These are phyloP conservation scores for Cercospora janseana DNA, from an alignment of 2,329 filamentous ascomycete species.

Conservation along the genomic window DNA sequence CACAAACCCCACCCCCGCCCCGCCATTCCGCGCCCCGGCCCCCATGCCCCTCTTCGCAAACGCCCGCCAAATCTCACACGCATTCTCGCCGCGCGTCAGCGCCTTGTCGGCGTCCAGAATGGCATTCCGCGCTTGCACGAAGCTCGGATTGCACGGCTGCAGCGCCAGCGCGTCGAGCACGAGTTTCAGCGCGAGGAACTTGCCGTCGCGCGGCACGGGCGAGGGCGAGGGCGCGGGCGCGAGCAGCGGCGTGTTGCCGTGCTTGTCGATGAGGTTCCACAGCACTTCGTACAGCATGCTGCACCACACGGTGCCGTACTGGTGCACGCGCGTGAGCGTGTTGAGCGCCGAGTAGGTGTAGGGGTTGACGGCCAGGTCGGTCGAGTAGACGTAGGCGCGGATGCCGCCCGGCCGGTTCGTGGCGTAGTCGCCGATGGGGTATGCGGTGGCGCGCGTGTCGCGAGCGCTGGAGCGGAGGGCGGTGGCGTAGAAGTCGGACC, in stretches of 20 bases:
- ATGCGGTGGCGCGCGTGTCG: slow-evolving; percentile 50
- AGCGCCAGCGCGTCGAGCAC: slow-evolving; percentile 54
- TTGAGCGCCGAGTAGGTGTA: slow-evolving; percentile 51
- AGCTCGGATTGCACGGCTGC: slow-evolving; percentile 57
- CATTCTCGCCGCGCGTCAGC: slow-evolving; percentile 53
- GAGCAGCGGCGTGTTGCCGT: slow-evolving; percentile 50
- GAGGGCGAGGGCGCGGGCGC: slow-evolving; percentile 34
- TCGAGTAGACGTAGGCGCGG: slow-evolving; percentile 54
- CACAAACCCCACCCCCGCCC: slow-evolving; percentile 12
- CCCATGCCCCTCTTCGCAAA: slow-evolving; percentile 60
- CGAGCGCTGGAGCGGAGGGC: slow-evolving; percentile 49
- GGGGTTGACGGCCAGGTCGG: slow-evolving; percentile 51
- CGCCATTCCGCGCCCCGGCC: slow-evolving; percentile 12
- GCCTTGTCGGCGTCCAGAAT: slow-evolving; percentile 57
- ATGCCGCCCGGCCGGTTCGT: slow-evolving; percentile 48
- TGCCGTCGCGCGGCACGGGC: slow-evolving; percentile 53
- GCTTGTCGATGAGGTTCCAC: slow-evolving; percentile 58
- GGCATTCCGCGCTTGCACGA: slow-evolving; percentile 54
- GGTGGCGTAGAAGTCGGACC: slow-evolving; percentile 57
- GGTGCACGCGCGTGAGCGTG: slow-evolving; percentile 44
- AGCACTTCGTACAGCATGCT: slow-evolving; percentile 56
- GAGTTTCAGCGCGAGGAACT: slow-evolving; percentile 54
- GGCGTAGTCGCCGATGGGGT: slow-evolving; percentile 54
- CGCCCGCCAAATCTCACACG: slow-evolving; percentile 54
- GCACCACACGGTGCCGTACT: slow-evolving; percentile 54